phyloP scores from a whole-genome alignment of 495 filamentous ascomycete genomes.

The Penicillium arizonense region DNA sequence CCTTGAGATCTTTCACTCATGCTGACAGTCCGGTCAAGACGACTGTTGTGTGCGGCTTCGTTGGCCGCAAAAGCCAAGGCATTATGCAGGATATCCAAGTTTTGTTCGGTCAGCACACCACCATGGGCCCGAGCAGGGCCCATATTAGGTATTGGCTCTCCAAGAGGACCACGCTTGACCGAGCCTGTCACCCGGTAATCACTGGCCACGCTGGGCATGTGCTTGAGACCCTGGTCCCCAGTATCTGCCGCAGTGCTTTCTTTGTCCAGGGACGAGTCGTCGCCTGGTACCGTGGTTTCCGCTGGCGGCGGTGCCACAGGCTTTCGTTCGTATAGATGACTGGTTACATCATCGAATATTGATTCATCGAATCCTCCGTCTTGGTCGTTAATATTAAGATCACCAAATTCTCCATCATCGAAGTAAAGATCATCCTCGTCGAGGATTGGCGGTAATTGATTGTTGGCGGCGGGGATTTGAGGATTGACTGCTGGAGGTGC shows the following conservation, averaged over 20 bases:
- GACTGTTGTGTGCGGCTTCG: conserved; percentile 66
- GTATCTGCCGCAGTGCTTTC: conserved; percentile 18
- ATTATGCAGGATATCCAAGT: conserved; percentile 70
- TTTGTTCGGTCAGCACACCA: conserved; percentile 54
- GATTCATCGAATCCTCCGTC: conserved; percentile 71
- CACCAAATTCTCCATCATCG: conserved; percentile 72
- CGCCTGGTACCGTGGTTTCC: conserved; percentile 2
- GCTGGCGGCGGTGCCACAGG: conserved; percentile 10
- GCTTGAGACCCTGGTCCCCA: conserved; percentile 26
- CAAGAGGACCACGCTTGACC: conserved; percentile 27
- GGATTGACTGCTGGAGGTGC: not conserved
- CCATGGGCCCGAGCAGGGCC: conserved; percentile 32
- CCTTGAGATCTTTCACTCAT: conserved; percentile 38
- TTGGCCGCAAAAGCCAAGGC: conserved; percentile 78
- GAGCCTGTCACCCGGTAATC: conserved; percentile 25
- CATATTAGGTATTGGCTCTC: conserved; percentile 28
- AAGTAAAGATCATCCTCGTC: conserved; percentile 75
- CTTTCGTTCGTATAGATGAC: conserved; percentile 47
- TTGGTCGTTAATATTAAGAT: conserved; percentile 45
- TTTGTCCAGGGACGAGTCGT: conserved; percentile 6
- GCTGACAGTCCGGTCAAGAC: conserved; percentile 58
- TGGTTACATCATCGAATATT: conserved; percentile 67
- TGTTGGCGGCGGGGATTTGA: not conserved
- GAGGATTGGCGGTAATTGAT: conserved; percentile 12
- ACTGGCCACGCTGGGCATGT: conserved; percentile 44